A percentile compares a stretch with the other conserved stretches of the same genome.
Evolutionary conservation across 768 basidiomycete species (phyloP).

Genomic region (Amanita exitialis): DNA sequence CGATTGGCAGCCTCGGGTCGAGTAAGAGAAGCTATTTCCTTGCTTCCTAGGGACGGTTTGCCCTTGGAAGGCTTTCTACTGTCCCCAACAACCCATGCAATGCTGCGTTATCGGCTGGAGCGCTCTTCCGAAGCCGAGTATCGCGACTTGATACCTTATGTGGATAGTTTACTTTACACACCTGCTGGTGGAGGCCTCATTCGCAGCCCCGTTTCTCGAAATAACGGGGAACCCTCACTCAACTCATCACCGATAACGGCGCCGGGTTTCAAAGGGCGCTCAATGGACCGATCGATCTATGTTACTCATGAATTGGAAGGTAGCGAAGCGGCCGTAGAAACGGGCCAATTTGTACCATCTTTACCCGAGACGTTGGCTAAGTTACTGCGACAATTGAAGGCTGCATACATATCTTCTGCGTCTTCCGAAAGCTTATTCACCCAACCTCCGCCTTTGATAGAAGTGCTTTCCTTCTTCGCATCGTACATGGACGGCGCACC

Average conservation of each 20-base stretch:
- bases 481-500: not conserved
- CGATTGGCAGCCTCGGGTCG: constrained; percentile 28
- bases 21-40: constrained; percentile 29
- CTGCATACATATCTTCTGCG: not conserved
- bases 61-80: constrained; percentile 19
- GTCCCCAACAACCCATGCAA: constrained; percentile 24
- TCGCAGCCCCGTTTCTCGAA: not conserved
- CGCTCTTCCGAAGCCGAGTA: not conserved
- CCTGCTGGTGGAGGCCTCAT: not conserved
- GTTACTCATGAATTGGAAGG: not conserved
- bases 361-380: not conserved
- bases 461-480: constrained; percentile 1
- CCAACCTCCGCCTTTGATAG: not conserved
- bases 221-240: not conserved
- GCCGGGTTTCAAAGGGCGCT: too few relatives aligned
- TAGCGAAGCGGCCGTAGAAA: not conserved
- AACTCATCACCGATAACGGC: not conserved
- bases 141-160: not conserved
- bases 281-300: too few relatives aligned
- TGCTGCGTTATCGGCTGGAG: constrained; percentile 19
- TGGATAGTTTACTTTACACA: not conserved
- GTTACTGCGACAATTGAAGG: not conserved
- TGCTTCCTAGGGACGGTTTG: constrained; percentile 27
- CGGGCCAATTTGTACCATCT: not conserved
- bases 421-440: not conserved